phyloP scores from a whole-genome alignment of 129 eudicot genomes.

The Artemisia argyi region DNA sequence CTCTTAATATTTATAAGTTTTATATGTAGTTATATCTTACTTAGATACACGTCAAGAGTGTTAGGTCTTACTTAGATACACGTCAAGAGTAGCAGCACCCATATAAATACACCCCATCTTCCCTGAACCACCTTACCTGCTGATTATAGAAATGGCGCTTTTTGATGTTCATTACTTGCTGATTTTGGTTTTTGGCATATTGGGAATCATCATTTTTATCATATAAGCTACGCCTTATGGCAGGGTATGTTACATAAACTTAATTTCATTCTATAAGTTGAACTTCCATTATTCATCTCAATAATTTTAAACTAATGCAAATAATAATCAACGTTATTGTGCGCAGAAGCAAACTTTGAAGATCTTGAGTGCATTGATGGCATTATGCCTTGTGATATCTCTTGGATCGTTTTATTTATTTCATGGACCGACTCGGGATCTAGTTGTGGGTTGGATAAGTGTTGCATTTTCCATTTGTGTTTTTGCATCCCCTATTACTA shows the following conservation, averaged over 20 bases:
- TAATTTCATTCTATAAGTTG: not conserved
- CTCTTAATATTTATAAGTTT: not conserved
- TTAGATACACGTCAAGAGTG: too few relatives aligned
- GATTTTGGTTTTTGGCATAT: too few relatives aligned
- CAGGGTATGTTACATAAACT: conserved; percentile 41
- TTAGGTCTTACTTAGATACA: too few relatives aligned
- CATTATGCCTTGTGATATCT: conserved; percentile 41
- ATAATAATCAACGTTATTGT: not conserved
- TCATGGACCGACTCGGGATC: conserved; percentile 29
- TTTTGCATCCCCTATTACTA: conserved; percentile 80
- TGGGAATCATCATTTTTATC: conserved; percentile 56
- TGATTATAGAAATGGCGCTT: too few relatives aligned
- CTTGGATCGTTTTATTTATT: conserved; percentile 36
- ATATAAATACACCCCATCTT: too few relatives aligned
- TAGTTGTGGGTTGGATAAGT: conserved; percentile 81
- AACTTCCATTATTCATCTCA: not conserved
- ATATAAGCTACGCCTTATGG: conserved; percentile 59
- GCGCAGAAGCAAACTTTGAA: conserved; percentile 53
- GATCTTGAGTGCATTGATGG: conserved; percentile 33
- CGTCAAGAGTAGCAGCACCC: too few relatives aligned
- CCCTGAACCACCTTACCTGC: too few relatives aligned
- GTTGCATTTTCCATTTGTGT: conserved; percentile 63
- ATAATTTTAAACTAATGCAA: not conserved
- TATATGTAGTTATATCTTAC: not conserved
- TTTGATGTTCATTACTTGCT: too few relatives aligned